These are phyloP conservation scores for Pleomassaria siparia DNA, from an alignment of 2,329 filamentous ascomycete genomes.

Conservation along the genomic window DNA sequence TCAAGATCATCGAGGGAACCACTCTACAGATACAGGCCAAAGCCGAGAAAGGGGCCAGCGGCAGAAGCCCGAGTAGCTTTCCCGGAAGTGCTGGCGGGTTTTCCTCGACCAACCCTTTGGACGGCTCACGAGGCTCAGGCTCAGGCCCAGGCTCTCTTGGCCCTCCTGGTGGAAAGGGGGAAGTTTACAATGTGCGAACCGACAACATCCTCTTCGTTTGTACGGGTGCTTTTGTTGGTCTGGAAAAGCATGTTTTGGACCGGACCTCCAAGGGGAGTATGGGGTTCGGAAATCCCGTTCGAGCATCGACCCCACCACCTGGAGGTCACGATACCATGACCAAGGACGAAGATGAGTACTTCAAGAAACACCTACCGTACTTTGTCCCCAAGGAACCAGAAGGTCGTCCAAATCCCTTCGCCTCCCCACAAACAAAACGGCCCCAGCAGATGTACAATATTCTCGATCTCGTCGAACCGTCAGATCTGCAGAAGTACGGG, in stretches of 20 bases:
- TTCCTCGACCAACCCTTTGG: conserved; percentile 21
- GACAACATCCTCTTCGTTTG: conserved; percentile 98
- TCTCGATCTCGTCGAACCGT: conserved; percentile 72
- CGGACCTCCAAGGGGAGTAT: conserved; percentile 86
- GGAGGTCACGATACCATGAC: conserved; percentile 60
- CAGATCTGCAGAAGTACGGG: conserved; percentile 80
- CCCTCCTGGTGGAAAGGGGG: conserved; percentile 50
- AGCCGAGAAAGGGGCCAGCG: conserved; percentile 60
- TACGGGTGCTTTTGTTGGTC: conserved; percentile 89
- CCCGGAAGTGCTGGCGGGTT: conserved; percentile 17
- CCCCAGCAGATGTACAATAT: conserved; percentile 50
- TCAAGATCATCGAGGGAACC: conserved; percentile 96
- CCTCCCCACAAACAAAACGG: conserved; percentile 16
- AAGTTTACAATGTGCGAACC: conserved; percentile 76
- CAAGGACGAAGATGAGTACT: conserved; percentile 59
- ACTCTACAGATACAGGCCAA: conserved; percentile 92
- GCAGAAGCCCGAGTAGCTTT: conserved; percentile 22
- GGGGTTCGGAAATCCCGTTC: conserved; percentile 85
- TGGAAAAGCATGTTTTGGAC: conserved; percentile 84
- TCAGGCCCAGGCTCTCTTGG: conserved; percentile 15
- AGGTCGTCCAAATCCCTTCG: conserved; percentile 21
- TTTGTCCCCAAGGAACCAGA: conserved; percentile 45
- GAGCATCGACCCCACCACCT: conserved; percentile 55
- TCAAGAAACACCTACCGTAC: conserved; percentile 61
- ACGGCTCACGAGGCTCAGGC: conserved; percentile 20